Percentiles rank a stretch among this genome's conserved stretches.
phyloP scores from a whole-genome alignment of 768 basidiomycete species.

The Podaxis rugospora region DNA sequence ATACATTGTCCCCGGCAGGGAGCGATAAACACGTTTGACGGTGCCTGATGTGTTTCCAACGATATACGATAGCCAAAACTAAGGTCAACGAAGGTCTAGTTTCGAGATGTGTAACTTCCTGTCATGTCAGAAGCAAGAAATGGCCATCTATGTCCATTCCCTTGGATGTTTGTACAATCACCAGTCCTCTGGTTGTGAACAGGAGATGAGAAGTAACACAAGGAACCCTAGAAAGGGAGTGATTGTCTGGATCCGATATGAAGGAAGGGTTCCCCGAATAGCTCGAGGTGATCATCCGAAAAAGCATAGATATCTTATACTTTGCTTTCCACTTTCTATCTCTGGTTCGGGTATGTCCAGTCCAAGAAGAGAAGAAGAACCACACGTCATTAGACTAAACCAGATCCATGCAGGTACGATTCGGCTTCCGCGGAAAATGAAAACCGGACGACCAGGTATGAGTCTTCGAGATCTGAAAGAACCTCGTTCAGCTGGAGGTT shows the following conservation, averaged over 20 bases:
- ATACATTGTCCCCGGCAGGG: conserved; percentile 3
- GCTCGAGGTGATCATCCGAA: no score
- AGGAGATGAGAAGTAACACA: background rate
- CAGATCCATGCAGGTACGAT: conserved; percentile 2
- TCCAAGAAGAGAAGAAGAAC: background rate
- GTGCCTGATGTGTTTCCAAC: conserved; percentile 31
- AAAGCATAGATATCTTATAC: background rate
- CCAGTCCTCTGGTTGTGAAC: background rate
- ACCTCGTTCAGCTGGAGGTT: background rate
- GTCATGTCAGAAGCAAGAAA: conserved; percentile 41
- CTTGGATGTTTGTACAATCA: background rate
- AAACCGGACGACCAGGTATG: background rate
- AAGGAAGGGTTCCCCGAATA: no score
- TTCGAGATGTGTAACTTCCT: conserved; percentile 34
- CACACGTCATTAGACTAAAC: background rate
- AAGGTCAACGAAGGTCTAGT: conserved; percentile 30
- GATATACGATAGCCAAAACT: conserved; percentile 16
- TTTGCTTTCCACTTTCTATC: background rate
- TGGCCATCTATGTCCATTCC: conserved; percentile 1
- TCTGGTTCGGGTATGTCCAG: background rate
- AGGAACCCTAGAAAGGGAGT: background rate
- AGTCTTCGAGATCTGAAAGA: background rate
- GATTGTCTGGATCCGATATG: no score
- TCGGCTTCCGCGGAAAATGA: conserved; percentile 7
- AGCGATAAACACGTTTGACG: conserved; percentile 32